Percentiles rank a stretch among this genome's conserved stretches.
Evolutionary conservation across 306 rosid species (phyloP).

Genomic region (Glycine latifolia): DNA sequence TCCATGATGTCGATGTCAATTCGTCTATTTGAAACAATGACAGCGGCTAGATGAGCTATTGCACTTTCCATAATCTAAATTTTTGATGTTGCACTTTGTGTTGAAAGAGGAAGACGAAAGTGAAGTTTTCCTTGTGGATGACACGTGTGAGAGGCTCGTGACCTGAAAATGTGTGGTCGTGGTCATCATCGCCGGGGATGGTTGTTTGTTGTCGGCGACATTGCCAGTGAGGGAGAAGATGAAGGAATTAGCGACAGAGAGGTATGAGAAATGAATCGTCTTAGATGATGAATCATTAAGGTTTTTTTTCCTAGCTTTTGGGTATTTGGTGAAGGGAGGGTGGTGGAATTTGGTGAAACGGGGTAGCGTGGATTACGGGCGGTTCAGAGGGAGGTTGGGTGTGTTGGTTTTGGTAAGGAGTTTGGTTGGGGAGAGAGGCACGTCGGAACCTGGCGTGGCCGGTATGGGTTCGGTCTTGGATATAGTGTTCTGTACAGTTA

Average conservation of each 20-base stretch:
- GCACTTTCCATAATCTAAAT: no score
- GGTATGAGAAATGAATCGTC: conserved; percentile 66
- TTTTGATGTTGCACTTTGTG: conserved; percentile 78
- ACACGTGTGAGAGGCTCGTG: no score
- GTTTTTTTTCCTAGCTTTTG: not conserved
- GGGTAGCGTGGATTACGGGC: not conserved
- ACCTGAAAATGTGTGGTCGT: no score
- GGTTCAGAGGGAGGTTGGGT: conserved; percentile 40
- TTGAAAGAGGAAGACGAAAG: conserved; percentile 71
- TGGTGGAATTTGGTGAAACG: no score
- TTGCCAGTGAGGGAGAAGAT: conserved; percentile 80
- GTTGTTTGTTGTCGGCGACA: conserved; percentile 56
- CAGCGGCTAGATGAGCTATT: no score
- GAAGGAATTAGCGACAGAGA: conserved; percentile 65
- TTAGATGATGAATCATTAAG: conserved; percentile 37
- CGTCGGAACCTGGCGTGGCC: conserved; percentile 83
- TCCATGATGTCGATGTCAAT: no score
- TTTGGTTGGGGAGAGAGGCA: conserved; percentile 52
- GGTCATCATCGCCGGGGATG: conserved; percentile 55
- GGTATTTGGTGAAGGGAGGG: not conserved
- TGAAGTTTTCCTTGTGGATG: conserved; percentile 70
- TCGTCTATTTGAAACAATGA: no score
- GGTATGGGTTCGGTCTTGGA: conserved; percentile 67
- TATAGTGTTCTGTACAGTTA: no score
- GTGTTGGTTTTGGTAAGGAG: no score